A percentile compares a stretch with the other conserved stretches of the same genome.
These are phyloP conservation scores for Chalciporus pseudorubinellus DNA, from an alignment of 768 basidiomycete genomes.

Conservation along the genomic window DNA sequence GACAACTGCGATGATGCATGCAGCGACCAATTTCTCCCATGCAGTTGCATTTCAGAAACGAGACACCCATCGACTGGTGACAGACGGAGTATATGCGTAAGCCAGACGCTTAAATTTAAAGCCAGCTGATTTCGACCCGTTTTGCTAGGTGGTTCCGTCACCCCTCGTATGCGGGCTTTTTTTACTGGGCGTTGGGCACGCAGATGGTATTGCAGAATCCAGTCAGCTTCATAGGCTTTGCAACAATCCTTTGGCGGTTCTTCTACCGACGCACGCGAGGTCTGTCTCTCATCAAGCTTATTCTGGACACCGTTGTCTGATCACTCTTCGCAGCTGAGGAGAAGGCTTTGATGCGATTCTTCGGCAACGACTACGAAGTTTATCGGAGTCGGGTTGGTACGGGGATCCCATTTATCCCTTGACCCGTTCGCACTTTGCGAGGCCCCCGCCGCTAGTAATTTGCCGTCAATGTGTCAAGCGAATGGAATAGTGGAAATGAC, in stretches of 20 bases:
- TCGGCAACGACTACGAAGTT: slow-evolving; percentile 79
- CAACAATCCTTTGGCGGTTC: slow-evolving; percentile 76
- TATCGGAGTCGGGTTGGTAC: slow-evolving; percentile 82
- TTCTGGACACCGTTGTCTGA: neutral
- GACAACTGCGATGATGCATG: slow-evolving; percentile 95
- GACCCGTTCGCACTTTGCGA: slow-evolving; percentile 4
- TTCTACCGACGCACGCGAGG: slow-evolving; percentile 79
- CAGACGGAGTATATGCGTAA: slow-evolving; percentile 85
- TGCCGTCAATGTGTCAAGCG: neutral
- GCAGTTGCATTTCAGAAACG: slow-evolving; percentile 73
- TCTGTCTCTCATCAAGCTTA: slow-evolving; percentile 37
- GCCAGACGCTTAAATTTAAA: slow-evolving; percentile 24
- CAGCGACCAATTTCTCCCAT: slow-evolving; percentile 92
- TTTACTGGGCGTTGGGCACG: slow-evolving; percentile 96
- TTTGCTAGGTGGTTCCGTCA: slow-evolving; percentile 61
- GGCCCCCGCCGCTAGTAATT: neutral
- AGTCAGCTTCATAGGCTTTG: slow-evolving; percentile 64
- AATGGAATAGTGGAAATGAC: slow-evolving; percentile 7
- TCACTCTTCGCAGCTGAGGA: slow-evolving; percentile 67
- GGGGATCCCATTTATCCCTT: slow-evolving; percentile 83
- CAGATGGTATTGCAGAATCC: slow-evolving; percentile 91
- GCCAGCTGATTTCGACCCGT: neutral
- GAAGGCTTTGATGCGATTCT: slow-evolving; percentile 73
- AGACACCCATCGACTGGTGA: slow-evolving; percentile 76
- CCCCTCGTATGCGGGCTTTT: slow-evolving; percentile 96